Evolutionary conservation across 23 red algal genomes (phyloP), one percentile per base, ranked within the genome.

Genomic region (Cyanidiococcus yangmingshanensis): DNA sequence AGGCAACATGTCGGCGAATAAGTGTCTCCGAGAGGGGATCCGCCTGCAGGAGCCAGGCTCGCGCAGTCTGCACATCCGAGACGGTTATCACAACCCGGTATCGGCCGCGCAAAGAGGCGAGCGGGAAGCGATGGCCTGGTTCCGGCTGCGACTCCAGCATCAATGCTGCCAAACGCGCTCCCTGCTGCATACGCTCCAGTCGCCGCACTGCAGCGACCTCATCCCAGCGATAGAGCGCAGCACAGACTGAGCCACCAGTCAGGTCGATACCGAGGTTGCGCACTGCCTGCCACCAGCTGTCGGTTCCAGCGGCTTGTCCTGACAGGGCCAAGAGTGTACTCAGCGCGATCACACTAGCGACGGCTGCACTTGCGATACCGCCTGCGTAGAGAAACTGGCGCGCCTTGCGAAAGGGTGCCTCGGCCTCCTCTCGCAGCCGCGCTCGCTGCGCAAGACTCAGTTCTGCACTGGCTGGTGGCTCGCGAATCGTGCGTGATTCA

Each of bases 401-500:
- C 31, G 78, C 84, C 58, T 96, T 96, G 76, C 92, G 79, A 58
- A 96, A 96, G 29, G 92, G 92, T 30, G 92, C 92, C 68, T 96
- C 87, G 39, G 79, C 82, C 74, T 96, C 92, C 54, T 96, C 92
- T n/a, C 88, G 79, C 30, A 96, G 79, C 1, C 87, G 75, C 2
- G 78, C 59, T 58, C 57, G 77, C 37, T 67, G 77, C 39, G 76
- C 76, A 38, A 82, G 81, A 25, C 54, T 75, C 31, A 36, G 40
- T 71, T 68, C 79, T 21, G 1, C 59, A 50, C 40, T 35, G 1
- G 18, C 38, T 12, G 18, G 18, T 2, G 58, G 78, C 26, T 37
- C 45, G 12, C 45, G 45, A 21, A 54, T 54, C 7, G 45, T 54
- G 45, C 45, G 45, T 21, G 45, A 7, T 21, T 54, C 45, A 7